Evolutionary conservation across 306 rosid species (phyloP), one percentile per base, ranked within the genome.

Genomic region (Senna tora): DNA sequence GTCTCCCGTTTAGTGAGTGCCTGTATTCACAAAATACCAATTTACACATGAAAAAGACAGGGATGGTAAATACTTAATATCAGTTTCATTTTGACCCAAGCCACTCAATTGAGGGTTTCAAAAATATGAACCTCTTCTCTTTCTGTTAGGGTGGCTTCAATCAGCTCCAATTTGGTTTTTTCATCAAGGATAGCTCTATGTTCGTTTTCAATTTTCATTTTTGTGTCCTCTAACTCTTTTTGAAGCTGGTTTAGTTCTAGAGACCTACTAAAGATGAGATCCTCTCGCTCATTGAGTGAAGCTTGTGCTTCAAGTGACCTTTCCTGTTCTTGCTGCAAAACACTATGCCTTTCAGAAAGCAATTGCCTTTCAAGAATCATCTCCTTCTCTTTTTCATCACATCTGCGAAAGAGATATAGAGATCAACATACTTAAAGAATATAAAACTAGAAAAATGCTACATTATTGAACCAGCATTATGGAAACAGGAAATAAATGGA

Each of bases 371-470:
- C 97, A 64, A 88, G 91, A 78, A 59, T 75, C 58, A 88, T 81
- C 69, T 89, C 93, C 80, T 85, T 89, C 65, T 90, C 97, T 75
- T 88, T 95, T 77, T 88, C 90, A 47, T 89, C 99, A 77, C 96
- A 95, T 45, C 97, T 95, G 62, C 9, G 36, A 33, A 43, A 69
- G 69, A 22, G 56, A 64, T 5, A 71, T 9, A 49, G 28, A 58
- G 62, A 82, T 80, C 42, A 72, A 49, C 58, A 41, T 72, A 65
- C 36, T 67, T 75, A 62, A 62, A 17, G 38, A 62, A 78, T 33
- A 46, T 82, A 45, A 4, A 65, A 25, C 68, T 70, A 32, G 22
- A 47, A 65, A 64, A 79, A 34, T 61, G 34, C 43, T 28, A 74
- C 53, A 69, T 62, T 20, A 57, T 45, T 50, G 21, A 20, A 55